These are phyloP conservation scores for Rhazya stricta DNA, from an alignment of 257 asterid species.

Conservation along the genomic window DNA sequence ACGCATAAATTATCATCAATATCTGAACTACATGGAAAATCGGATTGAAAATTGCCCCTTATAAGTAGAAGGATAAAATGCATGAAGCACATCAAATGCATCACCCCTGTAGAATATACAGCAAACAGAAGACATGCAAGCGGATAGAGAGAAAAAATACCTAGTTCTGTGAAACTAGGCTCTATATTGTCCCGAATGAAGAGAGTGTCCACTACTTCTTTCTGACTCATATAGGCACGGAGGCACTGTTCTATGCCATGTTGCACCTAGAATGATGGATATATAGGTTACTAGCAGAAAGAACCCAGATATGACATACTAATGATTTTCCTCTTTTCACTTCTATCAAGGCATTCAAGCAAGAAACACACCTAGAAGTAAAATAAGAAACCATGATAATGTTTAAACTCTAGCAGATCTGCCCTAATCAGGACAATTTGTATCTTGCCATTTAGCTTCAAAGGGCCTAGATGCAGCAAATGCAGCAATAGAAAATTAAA, in stretches of 20 bases:
- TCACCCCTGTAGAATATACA: background rate
- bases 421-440: background rate
- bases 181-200: constrained; percentile 49
- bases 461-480: background rate
- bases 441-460: background rate
- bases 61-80: background rate
- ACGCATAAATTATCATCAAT: background rate
- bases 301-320: background rate
- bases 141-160: constrained; percentile 33
- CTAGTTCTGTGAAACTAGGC: constrained; percentile 66
- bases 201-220: constrained; percentile 60
- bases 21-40: background rate
- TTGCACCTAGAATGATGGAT: constrained; percentile 53
- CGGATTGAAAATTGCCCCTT: background rate
- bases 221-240: constrained; percentile 67
- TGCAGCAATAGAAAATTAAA: background rate
- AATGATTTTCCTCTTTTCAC: background rate
- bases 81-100: background rate
- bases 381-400: background rate
- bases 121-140: background rate
- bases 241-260: constrained; percentile 69
- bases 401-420: background rate
- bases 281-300: constrained; percentile 11
- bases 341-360: background rate
- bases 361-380: background rate